Base-by-base conservation (phyloP, 2,329 filamentous ascomycete genomes). In the Pestalotiopsis sp. region DNA sequence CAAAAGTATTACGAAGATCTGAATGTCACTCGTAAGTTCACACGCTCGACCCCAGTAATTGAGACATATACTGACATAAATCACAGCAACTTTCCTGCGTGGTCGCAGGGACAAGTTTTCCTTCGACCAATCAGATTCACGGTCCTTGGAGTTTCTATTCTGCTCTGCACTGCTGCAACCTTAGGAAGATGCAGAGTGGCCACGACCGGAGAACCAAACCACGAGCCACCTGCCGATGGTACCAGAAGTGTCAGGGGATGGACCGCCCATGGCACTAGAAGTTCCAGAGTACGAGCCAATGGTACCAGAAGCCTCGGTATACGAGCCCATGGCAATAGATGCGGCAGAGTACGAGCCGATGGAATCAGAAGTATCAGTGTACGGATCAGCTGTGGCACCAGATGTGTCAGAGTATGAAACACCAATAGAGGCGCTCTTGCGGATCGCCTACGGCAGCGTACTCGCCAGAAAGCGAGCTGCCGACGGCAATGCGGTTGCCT, bases 21-120 rank as follows among this genome's bases (percentile, higher is more conserved):
- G 41, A 83, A 87, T 68, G 78, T 91, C 1, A 87, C 86, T 67
- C 87, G 89, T 90, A 79, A 81, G 87, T 82, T 13, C 45, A n/a
- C 14, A 5, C 61, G 23, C 39, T n/a, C 27, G n/a, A 31, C 17
- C 14, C 20, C 11, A 25, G 27, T 20, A 25, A 12, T 13, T 39
- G 12, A 14, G 41, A 58, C 23, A 59, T 11, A 20, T 38, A 31
- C 72, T 75, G 63, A 74, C 64, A 52, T 17, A 23, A 3, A 23
- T 13, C 17, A 2, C 65, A 83, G 81, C 80, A 65, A 73, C 75
- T 64, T 80, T 83, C 45, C 76, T 84, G n/a, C 76, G 78, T 52
- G 74, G 81, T 49, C 85, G 86, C 45, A 85, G 86, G 68, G 83
- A 86, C 62, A 81, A 84, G 25, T 84, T 85, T 3, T 81, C 84